Conservation (phyloP, 2,329 filamentous ascomycete species). For the Xylaria multiplex region DNA sequence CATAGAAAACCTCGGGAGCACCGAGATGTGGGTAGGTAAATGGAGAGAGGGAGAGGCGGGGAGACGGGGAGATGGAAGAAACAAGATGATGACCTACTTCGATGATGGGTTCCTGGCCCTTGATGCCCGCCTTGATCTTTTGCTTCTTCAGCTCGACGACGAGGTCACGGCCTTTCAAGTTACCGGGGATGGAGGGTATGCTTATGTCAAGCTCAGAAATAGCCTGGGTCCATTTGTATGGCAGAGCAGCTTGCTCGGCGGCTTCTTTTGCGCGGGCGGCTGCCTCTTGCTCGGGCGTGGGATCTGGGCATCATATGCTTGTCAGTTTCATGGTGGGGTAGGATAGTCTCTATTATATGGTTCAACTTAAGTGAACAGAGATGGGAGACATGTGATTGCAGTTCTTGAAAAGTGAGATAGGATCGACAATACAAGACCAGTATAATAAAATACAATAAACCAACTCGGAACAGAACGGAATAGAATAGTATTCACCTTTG, state of each 20-base stretch:
- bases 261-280: conserved; percentile 76
- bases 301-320: conserved; percentile 53
- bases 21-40: background rate
- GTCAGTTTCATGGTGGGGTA: conserved; percentile 30
- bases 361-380: conserved; percentile 5
- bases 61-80: background rate
- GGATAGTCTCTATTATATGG: background rate
- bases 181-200: conserved; percentile 76
- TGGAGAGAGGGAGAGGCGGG: conserved; percentile 1
- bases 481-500: conserved; percentile 28
- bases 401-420: background rate
- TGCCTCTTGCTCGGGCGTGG: conserved; percentile 65
- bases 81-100: conserved; percentile 65
- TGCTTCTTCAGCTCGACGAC: conserved; percentile 84
- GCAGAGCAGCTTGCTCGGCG: conserved; percentile 88
- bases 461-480: background rate
- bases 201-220: conserved; percentile 88
- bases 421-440: too few relatives aligned
- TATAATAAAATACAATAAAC: background rate
- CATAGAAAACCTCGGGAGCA: background rate
- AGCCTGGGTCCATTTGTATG: conserved; percentile 97
- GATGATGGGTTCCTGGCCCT: conserved; percentile 87
- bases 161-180: conserved; percentile 85
- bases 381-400: conserved; percentile 2
- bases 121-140: conserved; percentile 81